Evolutionary conservation across 1,139 yeast genomes (phyloP), one percentile per base, ranked within the genome.

Genomic region (Geotrichum phurueaensis): DNA sequence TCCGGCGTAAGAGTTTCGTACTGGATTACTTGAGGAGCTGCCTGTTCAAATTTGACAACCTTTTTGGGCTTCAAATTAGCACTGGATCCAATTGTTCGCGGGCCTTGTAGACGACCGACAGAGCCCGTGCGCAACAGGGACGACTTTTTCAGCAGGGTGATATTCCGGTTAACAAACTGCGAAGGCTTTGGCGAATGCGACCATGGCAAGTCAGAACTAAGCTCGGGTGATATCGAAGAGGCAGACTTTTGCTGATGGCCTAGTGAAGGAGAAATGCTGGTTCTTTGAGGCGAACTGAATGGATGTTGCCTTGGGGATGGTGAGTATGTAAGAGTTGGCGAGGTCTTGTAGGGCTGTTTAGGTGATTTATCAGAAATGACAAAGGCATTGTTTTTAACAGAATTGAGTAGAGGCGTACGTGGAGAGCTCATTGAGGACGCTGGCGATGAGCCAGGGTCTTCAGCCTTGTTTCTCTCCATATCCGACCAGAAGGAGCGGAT

Each of bases 1-100:
- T 78, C 79, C 0, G 79, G 78, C 1, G 78, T 75, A 33, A 68
- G 65, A 27, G 74, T 70, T 52, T 78, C 79, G 65, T 77, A 79
- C 63, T 78, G 79, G 51, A 79, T 71, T 12, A 79, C 74, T 64
- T 79, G 73, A 13, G 64, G 64, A 54, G 73, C 75, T 1, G 72
- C 67, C 45, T 68, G 66, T 63, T 73, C 75, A 59, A 74, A 74
- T 1, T 72, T 73, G 29, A 74, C 77, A 13, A 69, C 67, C 62
- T 74, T 74, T 60, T 68, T 70, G 23, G 65, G 57, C 7, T 54
- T 56, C 20, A 55, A 49, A 33, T 58, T 56, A 25, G 61, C 45
- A 31, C 62, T 56, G 47, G 63, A 60, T 15, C 64, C 64, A 22
- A 60, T 64, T 29, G 65, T 61, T 20, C 74, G 65, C 0, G 75